Evolutionary conservation across 371 early-diverging fungal genomes (phyloP).

Genomic region (Gilbertella persicaria): DNA sequence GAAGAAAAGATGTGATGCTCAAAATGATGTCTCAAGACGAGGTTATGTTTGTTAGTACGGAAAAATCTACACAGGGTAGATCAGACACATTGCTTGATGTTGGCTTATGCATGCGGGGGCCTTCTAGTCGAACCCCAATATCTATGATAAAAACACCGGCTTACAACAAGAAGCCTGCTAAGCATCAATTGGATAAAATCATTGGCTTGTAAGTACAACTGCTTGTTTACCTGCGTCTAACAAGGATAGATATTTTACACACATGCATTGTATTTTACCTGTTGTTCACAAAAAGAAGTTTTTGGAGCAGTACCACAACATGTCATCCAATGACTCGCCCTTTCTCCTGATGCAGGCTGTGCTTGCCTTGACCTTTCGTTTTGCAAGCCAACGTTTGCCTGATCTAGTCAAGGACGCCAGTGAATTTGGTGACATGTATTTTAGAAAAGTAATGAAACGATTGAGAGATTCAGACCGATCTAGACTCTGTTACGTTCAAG

Average conservation of each 20-base stretch:
- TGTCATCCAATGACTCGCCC: constrained; percentile 20
- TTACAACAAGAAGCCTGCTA: constrained; percentile 7
- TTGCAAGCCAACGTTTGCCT: constrained; percentile 17
- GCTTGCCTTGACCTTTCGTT: constrained; percentile 48
- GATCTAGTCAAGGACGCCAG: constrained; percentile 16
- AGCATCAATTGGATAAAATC: constrained; percentile 18
- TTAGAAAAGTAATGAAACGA: constrained; percentile 31
- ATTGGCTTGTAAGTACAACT: constrained; percentile 18
- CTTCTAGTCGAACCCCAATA: not conserved
- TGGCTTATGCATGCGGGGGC: constrained; percentile 28
- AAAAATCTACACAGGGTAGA: constrained; percentile 2
- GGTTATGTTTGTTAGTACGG: constrained; percentile 39
- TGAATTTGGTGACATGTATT: constrained; percentile 33
- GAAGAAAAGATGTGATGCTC: constrained; percentile 38
- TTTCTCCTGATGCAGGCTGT: constrained; percentile 42
- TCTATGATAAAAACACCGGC: not conserved
- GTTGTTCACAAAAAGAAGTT: constrained; percentile 54
- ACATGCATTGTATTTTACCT: constrained; percentile 51
- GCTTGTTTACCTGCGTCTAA: not conserved
- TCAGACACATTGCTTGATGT: constrained; percentile 35
- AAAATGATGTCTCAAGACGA: constrained; percentile 45
- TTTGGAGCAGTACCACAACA: constrained; percentile 34
- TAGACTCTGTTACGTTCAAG: constrained; percentile 36
- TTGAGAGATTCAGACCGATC: constrained; percentile 29
- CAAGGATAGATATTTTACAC: constrained; percentile 39